Conservation (phyloP, 208 protist species). For the Entamoeba histolytica region DNA sequence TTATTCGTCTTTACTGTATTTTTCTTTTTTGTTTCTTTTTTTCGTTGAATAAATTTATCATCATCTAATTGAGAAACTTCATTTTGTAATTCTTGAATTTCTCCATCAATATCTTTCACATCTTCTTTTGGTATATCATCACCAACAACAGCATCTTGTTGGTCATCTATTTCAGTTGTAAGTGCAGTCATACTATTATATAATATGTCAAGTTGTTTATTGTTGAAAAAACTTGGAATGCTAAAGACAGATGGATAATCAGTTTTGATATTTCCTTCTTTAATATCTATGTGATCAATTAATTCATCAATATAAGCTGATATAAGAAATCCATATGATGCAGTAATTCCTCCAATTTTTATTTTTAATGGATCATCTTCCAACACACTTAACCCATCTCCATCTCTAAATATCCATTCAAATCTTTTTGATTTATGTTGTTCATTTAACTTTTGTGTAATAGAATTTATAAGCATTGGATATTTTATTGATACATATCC, state of each 20-base stretch:
- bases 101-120: no score
- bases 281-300: not conserved
- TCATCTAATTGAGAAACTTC: not conserved
- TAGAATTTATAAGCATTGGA: not conserved
- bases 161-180: not conserved
- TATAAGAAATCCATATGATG: not conserved
- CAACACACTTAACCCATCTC: not conserved
- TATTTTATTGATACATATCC: not conserved
- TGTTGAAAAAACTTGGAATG: not conserved
- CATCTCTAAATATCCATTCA: not conserved
- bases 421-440: not conserved
- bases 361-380: not conserved
- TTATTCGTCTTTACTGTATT: not conserved
- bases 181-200: not conserved
- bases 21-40: not conserved
- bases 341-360: not conserved
- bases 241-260: not conserved
- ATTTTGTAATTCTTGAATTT: not conserved
- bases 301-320: not conserved
- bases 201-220: not conserved
- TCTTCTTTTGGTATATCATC: no score
- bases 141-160: not conserved
- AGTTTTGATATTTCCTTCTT: not conserved
- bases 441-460: not conserved
- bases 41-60: not conserved